A percentile compares a stretch with the other conserved stretches of the same genome.
phyloP scores from a whole-genome alignment of 2,329 filamentous ascomycete species.

The Amphichorda felina region DNA sequence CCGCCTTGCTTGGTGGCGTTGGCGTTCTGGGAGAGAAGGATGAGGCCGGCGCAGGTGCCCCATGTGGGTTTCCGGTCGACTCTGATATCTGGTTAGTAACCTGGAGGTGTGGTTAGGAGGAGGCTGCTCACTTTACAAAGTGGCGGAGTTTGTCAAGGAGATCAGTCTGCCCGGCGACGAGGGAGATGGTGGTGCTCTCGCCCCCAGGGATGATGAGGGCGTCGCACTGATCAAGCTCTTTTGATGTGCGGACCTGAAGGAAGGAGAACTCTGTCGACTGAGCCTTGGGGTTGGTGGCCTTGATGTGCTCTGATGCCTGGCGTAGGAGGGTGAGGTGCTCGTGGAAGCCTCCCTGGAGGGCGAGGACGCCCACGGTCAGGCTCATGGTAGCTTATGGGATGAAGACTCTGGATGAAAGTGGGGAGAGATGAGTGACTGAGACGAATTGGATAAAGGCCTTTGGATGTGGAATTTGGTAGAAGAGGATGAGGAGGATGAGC shows the following conservation, averaged over 20 bases:
- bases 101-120: not conserved
- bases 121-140: constrained; percentile 68
- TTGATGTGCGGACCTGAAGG: constrained; percentile 66
- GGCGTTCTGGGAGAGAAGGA: constrained; percentile 77
- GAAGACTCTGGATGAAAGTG: no score
- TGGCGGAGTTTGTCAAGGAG: constrained; percentile 74
- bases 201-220: constrained; percentile 86
- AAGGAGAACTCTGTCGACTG: constrained; percentile 40
- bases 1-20: constrained; percentile 84
- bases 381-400: not conserved
- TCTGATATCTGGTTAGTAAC: constrained; percentile 26
- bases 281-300: constrained; percentile 9
- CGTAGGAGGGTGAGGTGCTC: constrained; percentile 74
- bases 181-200: constrained; percentile 86
- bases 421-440: no score
- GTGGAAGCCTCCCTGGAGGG: constrained; percentile 85
- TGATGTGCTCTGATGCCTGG: constrained; percentile 47
- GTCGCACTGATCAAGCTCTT: constrained; percentile 61
- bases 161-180: constrained; percentile 72
- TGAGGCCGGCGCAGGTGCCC: constrained; percentile 93
- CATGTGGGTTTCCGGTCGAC: constrained; percentile 71
- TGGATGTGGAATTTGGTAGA: no score
- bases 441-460: no score
- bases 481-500: no score
- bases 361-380: constrained; percentile 48